phyloP scores from a whole-genome alignment of 2,329 filamentous ascomycete species.

The Hirsutella thompsonii region DNA sequence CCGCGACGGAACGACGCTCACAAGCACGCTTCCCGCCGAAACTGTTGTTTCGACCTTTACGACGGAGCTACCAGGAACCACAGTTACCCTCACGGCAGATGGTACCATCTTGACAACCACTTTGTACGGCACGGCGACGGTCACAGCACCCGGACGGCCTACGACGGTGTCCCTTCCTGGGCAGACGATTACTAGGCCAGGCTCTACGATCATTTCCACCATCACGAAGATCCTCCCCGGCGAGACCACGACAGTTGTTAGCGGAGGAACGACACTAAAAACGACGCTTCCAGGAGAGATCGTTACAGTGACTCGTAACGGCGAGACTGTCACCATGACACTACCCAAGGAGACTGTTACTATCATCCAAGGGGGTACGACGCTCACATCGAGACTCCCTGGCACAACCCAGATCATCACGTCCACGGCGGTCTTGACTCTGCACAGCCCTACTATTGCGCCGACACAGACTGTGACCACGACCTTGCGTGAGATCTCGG shows the following conservation, averaged over 20 bases:
- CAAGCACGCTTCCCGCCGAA: neutral
- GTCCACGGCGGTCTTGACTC: conserved; percentile 15
- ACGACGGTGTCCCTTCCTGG: neutral
- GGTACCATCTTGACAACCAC: conserved; percentile 16
- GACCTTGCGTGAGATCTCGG: conserved; percentile 16
- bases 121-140: conserved; percentile 13
- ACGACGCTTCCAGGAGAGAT: conserved; percentile 4
- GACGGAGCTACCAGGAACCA: conserved; percentile 2
- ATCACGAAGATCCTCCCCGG: neutral
- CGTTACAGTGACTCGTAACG: neutral
- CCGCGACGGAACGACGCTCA: neutral
- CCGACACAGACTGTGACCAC: conserved; percentile 15
- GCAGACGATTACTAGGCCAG: neutral
- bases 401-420: conserved; percentile 18
- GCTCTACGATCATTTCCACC: neutral
- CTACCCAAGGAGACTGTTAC: neutral
- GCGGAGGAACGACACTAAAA: conserved; percentile 9
- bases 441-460: conserved; percentile 13
- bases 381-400: neutral
- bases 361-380: neutral
- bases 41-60: neutral
- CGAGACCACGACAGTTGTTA: neutral
- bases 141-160: conserved; percentile 5
- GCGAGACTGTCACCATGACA: neutral
- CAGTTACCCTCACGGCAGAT: conserved; percentile 7